phyloP scores from a whole-genome alignment of 2,329 filamentous ascomycete genomes.

The Alternaria postmessia region DNA sequence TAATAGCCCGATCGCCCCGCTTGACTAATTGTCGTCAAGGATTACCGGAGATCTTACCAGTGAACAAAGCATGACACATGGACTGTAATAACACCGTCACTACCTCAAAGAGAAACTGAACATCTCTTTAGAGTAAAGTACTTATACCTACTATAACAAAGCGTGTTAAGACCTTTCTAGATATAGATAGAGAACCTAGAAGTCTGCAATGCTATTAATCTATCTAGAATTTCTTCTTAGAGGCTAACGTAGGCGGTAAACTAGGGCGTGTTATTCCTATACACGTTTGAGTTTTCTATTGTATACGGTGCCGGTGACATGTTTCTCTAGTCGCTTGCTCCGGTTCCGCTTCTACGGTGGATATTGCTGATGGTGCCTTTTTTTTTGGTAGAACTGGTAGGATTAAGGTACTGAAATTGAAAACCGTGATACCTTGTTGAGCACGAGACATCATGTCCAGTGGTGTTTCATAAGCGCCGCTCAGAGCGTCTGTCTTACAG shows the following conservation, averaged over 20 bases:
- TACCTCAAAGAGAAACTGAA: too few species aligned
- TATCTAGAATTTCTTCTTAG: too few species aligned
- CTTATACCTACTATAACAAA: too few species aligned
- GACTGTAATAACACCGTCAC: neutral
- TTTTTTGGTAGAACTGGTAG: neutral
- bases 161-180: too few species aligned
- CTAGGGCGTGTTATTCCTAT: too few species aligned
- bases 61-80: constrained; percentile 3
- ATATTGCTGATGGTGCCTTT: neutral
- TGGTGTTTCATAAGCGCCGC: neutral
- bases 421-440: neutral
- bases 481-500: neutral
- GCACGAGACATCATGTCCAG: neutral
- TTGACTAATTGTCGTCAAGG: neutral
- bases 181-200: too few species aligned
- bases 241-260: too few species aligned
- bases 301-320: neutral
- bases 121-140: too few species aligned
- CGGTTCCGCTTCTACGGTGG: neutral
- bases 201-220: too few species aligned
- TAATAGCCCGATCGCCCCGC: too few species aligned
- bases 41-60: neutral
- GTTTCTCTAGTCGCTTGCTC: neutral
- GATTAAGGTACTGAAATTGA: neutral
- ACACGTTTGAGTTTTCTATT: too few species aligned